phyloP scores from a whole-genome alignment of 106 monocot species.

The Phalaenopsis aphrodite region DNA sequence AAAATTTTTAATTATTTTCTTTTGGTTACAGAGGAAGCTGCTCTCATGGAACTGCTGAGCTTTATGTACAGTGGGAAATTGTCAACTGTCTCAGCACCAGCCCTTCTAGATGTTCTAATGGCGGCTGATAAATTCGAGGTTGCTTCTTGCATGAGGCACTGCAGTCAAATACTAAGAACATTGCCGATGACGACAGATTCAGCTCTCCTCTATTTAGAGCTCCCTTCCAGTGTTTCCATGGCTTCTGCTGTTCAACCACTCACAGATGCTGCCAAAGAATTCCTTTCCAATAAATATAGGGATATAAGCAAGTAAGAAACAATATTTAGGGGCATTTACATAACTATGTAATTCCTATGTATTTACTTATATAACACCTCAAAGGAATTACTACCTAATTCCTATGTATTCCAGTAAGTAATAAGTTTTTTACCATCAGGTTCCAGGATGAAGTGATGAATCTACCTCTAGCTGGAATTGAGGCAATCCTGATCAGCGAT shows the following conservation, averaged over 20 bases:
- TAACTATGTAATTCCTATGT: neutral
- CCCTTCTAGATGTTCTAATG: constrained; percentile 58
- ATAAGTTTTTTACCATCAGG: constrained; percentile 14
- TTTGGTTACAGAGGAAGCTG: constrained; percentile 49
- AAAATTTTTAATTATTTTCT: neutral
- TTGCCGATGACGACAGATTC: constrained; percentile 66
- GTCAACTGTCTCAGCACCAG: constrained; percentile 30
- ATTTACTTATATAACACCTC: neutral
- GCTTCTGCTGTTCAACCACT: constrained; percentile 61
- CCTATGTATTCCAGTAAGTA: no score
- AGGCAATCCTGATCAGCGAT: constrained; percentile 55
- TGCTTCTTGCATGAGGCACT: constrained; percentile 72
- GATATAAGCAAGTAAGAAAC: constrained; percentile 55
- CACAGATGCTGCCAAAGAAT: constrained; percentile 66
- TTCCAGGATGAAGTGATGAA: constrained; percentile 67
- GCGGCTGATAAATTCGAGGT: constrained; percentile 83
- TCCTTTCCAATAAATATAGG: constrained; percentile 47
- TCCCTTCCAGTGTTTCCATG: constrained; percentile 58
- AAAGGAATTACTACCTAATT: no score
- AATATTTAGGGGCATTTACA: neutral
- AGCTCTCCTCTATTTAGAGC: constrained; percentile 65
- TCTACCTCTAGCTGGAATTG: constrained; percentile 54
- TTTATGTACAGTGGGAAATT: constrained; percentile 80
- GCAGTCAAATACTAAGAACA: constrained; percentile 53
- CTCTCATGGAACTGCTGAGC: constrained; percentile 63